A percentile compares a stretch with the other conserved stretches of the same genome.
Evolutionary conservation across 352 stramenopile genomes (phyloP).

Genomic region (Saprolegnia parasitica): DNA sequence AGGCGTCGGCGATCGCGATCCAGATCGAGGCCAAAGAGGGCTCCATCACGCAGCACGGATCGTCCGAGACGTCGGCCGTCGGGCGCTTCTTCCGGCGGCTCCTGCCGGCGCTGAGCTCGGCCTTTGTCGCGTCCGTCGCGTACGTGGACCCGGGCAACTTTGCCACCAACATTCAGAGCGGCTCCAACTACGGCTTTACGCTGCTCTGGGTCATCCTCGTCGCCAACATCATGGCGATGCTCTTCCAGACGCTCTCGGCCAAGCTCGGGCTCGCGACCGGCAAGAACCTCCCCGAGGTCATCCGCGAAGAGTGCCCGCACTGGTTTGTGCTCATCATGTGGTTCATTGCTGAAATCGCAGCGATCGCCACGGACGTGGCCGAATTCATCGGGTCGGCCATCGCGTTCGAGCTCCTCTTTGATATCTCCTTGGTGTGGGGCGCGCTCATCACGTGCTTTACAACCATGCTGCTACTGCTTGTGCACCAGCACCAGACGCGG

Average conservation of each 20-base stretch:
- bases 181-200: constrained; percentile 24
- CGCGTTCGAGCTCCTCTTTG: constrained; percentile 24
- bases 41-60: neutral
- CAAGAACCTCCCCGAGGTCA: constrained; percentile 22
- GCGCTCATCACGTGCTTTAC: constrained; percentile 19
- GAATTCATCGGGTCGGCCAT: constrained; percentile 27
- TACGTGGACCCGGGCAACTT: constrained; percentile 29
- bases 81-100: constrained; percentile 7
- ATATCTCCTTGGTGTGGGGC: constrained; percentile 23
- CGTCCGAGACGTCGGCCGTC: neutral
- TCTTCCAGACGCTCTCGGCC: constrained; percentile 27
- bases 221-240: constrained; percentile 32
- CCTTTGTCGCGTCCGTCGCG: constrained; percentile 28
- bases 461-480: constrained; percentile 17
- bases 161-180: constrained; percentile 28
- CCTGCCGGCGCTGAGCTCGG: constrained; percentile 21
- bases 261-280: constrained; percentile 26
- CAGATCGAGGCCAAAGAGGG: constrained; percentile 10
- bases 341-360: constrained; percentile 20
- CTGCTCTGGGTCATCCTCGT: constrained; percentile 32
- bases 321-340: constrained; percentile 20
- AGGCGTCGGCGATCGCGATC: neutral
- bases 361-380: constrained; percentile 26
- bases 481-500: constrained; percentile 23
- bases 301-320: neutral